Conservation (phyloP, 176 grass and related monocot species). For the Pontederia crassipes region DNA sequence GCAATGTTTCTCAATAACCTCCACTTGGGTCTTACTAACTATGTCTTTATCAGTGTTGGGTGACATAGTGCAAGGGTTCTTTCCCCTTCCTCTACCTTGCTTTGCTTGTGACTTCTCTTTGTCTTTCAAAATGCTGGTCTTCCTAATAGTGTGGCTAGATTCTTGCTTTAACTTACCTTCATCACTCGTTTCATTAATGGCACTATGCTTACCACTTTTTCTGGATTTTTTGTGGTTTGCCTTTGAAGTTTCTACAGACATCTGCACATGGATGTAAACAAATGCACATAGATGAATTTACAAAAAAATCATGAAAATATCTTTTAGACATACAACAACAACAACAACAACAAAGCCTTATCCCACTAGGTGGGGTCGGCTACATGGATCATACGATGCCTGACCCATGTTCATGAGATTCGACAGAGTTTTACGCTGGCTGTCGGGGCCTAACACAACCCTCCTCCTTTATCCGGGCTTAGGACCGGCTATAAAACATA, state of each 20-base stretch:
- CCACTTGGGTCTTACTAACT: conserved; percentile 23
- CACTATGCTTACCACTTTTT: conserved; percentile 24
- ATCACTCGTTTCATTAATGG: conserved; percentile 20
- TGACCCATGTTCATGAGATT: too few species aligned
- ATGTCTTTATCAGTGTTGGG: conserved; percentile 18
- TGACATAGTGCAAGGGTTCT: conserved; percentile 14
- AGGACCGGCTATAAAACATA: too few species aligned
- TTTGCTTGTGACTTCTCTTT: conserved; percentile 30
- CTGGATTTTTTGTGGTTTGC: not conserved
- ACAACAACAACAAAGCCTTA: too few species aligned
- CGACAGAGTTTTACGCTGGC: too few species aligned
- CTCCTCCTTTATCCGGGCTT: too few species aligned
- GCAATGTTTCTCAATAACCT: conserved; percentile 31
- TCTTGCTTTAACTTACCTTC: conserved; percentile 29
- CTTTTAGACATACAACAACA: too few species aligned
- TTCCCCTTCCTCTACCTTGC: conserved; percentile 41
- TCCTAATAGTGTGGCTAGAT: conserved; percentile 17
- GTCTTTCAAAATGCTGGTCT: conserved; percentile 9
- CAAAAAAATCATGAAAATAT: too few species aligned
- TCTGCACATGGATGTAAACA: conserved; percentile 12
- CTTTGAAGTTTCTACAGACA: conserved; percentile 24
- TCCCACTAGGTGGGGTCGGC: too few species aligned
- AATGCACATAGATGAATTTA: too few species aligned
- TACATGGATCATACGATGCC: too few species aligned
- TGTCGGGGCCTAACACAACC: too few species aligned